Conservation (phyloP, 202 grass and related monocot species). For the Dendrocalamus latiflorus region DNA sequence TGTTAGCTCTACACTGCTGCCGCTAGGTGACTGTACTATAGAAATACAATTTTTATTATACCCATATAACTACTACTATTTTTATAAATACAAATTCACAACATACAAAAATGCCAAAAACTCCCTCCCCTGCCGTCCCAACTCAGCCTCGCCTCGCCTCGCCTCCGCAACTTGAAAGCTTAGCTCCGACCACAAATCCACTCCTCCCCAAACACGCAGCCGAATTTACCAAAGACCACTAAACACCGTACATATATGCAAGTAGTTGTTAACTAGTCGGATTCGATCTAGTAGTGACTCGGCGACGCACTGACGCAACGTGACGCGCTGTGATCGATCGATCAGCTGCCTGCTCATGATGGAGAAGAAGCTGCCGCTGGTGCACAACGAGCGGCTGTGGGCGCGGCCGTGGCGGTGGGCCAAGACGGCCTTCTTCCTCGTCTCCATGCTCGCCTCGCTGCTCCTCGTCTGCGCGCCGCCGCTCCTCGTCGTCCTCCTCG, state of each 20-base stretch:
- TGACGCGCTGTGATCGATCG: neutral
- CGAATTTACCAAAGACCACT: neutral
- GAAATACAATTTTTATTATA: too few species aligned
- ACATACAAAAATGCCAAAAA: too few species aligned
- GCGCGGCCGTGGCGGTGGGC: conserved; percentile 67
- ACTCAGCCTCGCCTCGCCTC: too few species aligned
- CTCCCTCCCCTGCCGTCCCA: too few species aligned
- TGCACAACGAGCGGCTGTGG: conserved; percentile 43
- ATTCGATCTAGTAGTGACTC: neutral
- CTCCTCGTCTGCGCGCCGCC: conserved; percentile 94
- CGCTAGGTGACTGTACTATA: too few species aligned
- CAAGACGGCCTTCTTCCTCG: conserved; percentile 84
- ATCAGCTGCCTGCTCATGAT: neutral
- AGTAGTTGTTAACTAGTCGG: neutral
- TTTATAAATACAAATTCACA: too few species aligned
- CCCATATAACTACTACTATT: too few species aligned
- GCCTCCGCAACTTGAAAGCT: neutral
- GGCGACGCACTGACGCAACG: neutral
- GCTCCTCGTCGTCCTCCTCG: conserved; percentile 66
- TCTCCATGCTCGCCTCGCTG: conserved; percentile 79
- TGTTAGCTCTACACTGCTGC: too few species aligned
- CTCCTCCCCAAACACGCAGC: neutral
- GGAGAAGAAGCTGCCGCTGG: conserved; percentile 59
- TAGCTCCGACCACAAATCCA: conserved; percentile 29
- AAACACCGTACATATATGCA: neutral